These are phyloP conservation scores for Cucumis melo DNA, from an alignment of 306 rosid genomes.

Conservation along the genomic window DNA sequence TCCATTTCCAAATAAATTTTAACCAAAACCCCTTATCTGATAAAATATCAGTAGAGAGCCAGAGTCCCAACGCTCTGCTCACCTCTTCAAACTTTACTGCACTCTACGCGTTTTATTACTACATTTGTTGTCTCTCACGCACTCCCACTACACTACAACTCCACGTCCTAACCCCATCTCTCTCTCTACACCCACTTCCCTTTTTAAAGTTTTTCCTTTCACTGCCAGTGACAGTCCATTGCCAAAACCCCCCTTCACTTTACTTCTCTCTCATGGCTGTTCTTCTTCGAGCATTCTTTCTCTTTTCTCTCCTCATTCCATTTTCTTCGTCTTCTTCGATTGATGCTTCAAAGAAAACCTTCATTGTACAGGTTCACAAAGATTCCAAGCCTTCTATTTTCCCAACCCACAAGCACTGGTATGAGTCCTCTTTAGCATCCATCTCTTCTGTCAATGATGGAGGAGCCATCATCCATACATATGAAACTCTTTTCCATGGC, in stretches of 20 bases:
- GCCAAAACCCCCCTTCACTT: background rate
- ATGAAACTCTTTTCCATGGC: conserved; percentile 64
- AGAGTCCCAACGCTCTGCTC: background rate
- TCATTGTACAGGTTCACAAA: conserved; percentile 51
- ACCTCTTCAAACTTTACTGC: background rate
- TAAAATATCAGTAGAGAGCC: background rate
- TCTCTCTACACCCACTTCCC: background rate
- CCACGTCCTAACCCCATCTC: background rate
- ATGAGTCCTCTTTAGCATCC: conserved; percentile 50
- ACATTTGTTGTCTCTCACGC: background rate
- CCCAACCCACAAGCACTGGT: conserved; percentile 70
- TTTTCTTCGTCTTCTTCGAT: conserved; percentile 7
- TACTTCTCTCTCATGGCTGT: conserved; percentile 19
- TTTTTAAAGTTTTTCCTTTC: conserved; percentile 1
- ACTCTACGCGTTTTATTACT: background rate
- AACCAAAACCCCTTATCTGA: background rate
- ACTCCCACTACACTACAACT: background rate
- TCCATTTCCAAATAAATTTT: background rate
- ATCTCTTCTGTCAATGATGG: background rate
- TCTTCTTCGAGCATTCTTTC: background rate
- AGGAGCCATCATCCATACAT: conserved; percentile 35
- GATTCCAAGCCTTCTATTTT: conserved; percentile 66
- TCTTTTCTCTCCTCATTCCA: background rate
- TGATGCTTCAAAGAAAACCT: conserved; percentile 20
- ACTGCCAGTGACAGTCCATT: background rate